Conservation (phyloP, 176 grass and related monocot species). For the Oryza australiensis region DNA sequence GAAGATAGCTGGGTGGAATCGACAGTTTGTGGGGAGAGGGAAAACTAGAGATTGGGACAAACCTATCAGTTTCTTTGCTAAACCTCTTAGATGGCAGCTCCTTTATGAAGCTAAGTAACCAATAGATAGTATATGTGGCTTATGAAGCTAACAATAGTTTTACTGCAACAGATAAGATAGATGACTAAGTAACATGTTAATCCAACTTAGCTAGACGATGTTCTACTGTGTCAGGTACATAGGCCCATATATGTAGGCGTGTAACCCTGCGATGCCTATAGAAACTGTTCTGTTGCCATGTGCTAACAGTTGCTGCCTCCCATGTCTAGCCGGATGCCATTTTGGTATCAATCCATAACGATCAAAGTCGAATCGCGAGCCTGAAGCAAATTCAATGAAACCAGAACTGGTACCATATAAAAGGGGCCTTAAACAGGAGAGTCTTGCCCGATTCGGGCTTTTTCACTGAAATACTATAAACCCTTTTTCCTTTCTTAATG, state of each 20-base stretch:
- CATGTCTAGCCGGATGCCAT: neutral
- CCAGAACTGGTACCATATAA: no score
- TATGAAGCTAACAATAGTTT: neutral
- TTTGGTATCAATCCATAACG: no score
- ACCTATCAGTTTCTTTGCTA: neutral
- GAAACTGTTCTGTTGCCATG: neutral
- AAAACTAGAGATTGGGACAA: neutral
- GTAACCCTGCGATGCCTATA: neutral
- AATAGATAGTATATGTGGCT: neutral
- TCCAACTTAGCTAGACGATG: neutral
- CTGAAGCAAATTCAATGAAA: no score
- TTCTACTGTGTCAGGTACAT: neutral
- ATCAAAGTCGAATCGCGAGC: no score
- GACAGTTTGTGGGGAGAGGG: neutral
- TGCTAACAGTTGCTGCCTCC: neutral
- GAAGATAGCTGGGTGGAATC: neutral
- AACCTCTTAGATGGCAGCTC: neutral
- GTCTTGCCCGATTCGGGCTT: no score
- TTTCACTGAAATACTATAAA: no score
- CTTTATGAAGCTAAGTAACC: neutral
- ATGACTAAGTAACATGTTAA: neutral
- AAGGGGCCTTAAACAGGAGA: no score
- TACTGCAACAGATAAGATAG: neutral
- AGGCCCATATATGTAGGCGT: neutral
- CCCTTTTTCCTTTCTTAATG: no score